phyloP scores from a whole-genome alignment of 352 stramenopile species.

The Phytophthora rubi region DNA sequence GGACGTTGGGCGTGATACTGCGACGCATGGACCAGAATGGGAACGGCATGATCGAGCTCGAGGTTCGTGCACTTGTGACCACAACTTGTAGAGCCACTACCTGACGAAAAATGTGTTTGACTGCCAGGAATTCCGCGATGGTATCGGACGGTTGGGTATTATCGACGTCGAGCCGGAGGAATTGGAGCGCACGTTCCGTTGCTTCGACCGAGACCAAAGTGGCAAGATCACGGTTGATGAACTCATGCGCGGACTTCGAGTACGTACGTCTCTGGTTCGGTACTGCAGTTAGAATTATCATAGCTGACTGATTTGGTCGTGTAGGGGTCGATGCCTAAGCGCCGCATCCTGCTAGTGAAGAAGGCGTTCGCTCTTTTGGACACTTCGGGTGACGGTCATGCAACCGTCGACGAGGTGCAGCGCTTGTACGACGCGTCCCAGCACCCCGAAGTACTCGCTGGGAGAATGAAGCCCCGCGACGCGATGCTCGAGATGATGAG shows the following conservation, averaged over 20 bases:
- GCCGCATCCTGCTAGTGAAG: constrained; percentile 83
- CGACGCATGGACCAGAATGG: constrained; percentile 84
- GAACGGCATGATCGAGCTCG: constrained; percentile 70
- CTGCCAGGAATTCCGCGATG: constrained; percentile 64
- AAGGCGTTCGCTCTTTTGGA: constrained; percentile 83
- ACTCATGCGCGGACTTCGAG: constrained; percentile 87
- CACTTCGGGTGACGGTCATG: constrained; percentile 64
- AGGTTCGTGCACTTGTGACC: constrained; percentile 35
- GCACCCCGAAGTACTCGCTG: constrained; percentile 83
- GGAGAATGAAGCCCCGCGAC: constrained; percentile 59
- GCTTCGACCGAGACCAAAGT: constrained; percentile 85
- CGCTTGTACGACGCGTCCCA: constrained; percentile 77
- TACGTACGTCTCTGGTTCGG: constrained; percentile 48
- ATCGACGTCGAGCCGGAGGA: constrained; percentile 44
- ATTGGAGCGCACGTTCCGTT: constrained; percentile 62
- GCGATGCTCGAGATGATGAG: constrained; percentile 86
- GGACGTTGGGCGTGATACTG: constrained; percentile 69
- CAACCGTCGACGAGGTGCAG: constrained; percentile 78
- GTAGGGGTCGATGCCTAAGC: constrained; percentile 78
- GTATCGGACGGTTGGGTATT: constrained; percentile 57
- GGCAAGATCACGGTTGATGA: constrained; percentile 90
- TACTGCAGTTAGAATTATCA: not conserved
- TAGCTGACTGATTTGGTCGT: not conserved
- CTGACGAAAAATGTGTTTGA: not conserved
- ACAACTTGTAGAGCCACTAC: no score